Base-by-base conservation (phyloP, 129 eudicot genomes). In the Chrysanthemum lavandulifolium region DNA sequence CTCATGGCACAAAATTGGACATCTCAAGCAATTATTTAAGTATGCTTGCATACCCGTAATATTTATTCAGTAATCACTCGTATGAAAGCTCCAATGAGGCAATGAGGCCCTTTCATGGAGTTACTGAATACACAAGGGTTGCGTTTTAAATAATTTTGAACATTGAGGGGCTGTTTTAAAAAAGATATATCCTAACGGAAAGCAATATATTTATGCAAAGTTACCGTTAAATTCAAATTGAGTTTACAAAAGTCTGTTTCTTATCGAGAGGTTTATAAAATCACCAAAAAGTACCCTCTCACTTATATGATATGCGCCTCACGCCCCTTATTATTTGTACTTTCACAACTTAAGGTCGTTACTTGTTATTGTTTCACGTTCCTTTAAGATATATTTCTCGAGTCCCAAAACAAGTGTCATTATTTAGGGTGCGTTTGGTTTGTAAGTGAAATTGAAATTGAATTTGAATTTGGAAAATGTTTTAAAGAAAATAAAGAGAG, bases 221-320 rank as follows among this genome's bases (percentile, higher is more conserved):
- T 77, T 63, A 69, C 81, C 81, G 81, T 77, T 77, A 69, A 1
- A 33, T 60, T 77, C 65, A 69, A 77, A 61, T 33, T 13, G 16
- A 21, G 33, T 33, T 52, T 69, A 49, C 53, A 77, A 61, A 52
- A 9, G 43, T 27, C 55, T 52, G 68, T 31, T 47, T 9, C 2
- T 29, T 13, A 52, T 53, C 48, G 36, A 54, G 33, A 19, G 16
- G 5, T 13, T 33, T 53, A 16, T 14, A 6, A 60, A 68, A 76
- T 14, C 48, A 33, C 25, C 67, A 69, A 31, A 31, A 31, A 31
- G 36, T 31, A 31, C 36, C 36, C 36, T 31, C 36, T 4, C 36
- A 31, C 6, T 31, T 31, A 31, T 31, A 31, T 31, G 36, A 31
- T 31, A 31, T 31, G 36, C 5, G 36, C 5, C 36, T 31, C 5